These are phyloP conservation scores for Austroboletus niveus DNA, from an alignment of 1,284 basidiomycete genomes.

Conservation along the genomic window DNA sequence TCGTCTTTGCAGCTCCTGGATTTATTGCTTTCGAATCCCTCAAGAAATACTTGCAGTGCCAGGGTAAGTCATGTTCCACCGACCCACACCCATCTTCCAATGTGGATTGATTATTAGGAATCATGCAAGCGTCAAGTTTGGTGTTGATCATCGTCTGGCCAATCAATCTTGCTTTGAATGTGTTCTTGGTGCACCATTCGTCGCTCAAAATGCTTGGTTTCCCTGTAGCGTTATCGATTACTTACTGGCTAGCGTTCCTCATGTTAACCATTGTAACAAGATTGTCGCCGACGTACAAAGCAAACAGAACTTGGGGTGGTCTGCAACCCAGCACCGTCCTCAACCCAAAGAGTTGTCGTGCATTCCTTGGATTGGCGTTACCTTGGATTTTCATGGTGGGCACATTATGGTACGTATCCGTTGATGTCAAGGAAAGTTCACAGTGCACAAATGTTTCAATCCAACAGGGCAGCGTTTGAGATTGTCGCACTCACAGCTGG, in stretches of 20 bases:
- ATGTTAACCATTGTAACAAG: constrained; percentile 49
- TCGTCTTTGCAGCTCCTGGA: constrained; percentile 64
- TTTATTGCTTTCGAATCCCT: constrained; percentile 75
- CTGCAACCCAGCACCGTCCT: constrained; percentile 47
- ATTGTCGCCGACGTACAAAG: constrained; percentile 49
- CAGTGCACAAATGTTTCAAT: background rate
- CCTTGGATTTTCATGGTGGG: constrained; percentile 78
- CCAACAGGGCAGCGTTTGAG: constrained; percentile 69
- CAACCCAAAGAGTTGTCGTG: constrained; percentile 45
- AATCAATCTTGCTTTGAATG: constrained; percentile 60
- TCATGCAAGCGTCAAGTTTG: constrained; percentile 68
- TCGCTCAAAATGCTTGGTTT: constrained; percentile 61
- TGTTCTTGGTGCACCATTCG: constrained; percentile 59
- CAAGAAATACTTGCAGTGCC: constrained; percentile 78
- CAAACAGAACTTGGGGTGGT: constrained; percentile 66
- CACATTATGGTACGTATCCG: constrained; percentile 62
- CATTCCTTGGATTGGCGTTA: constrained; percentile 63
- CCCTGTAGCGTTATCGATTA: constrained; percentile 62
- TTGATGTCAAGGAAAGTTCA: no score
- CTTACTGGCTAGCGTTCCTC: constrained; percentile 66
- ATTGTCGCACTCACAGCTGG: constrained; percentile 79
- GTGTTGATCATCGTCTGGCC: constrained; percentile 61
- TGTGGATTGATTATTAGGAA: constrained; percentile 43
- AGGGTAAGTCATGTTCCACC: constrained; percentile 45
- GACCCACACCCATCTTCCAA: background rate